Evolutionary conservation across 208 protist species (phyloP).

Genomic region (Acanthamoeba lenticulata): DNA sequence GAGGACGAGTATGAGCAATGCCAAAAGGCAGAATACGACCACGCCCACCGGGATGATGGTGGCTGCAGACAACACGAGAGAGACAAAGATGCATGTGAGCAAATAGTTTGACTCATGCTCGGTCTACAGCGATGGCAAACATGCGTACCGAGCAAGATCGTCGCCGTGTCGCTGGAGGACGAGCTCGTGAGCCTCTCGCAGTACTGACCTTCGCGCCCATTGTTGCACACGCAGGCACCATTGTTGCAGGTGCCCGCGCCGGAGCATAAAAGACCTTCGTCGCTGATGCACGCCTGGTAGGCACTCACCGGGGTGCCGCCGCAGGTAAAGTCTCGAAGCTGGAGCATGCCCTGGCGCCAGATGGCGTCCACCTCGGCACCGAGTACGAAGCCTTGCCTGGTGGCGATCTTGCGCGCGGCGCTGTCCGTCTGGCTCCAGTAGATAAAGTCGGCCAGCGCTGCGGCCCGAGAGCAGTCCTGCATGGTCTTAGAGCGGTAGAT

Average conservation of each 20-base stretch:
- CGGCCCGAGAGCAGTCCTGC: not conserved
- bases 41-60: not conserved
- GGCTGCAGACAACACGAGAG: not conserved
- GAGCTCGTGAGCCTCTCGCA: not conserved
- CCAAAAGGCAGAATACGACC: not conserved
- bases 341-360: not conserved
- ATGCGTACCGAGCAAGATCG: not conserved
- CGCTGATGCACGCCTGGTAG: not conserved
- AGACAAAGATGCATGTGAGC: not conserved
- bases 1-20: not conserved
- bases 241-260: not conserved
- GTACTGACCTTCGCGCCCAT: not conserved
- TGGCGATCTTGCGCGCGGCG: not conserved
- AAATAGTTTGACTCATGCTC: not conserved
- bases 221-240: not conserved
- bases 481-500: conserved; percentile 6
- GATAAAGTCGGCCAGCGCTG: not conserved
- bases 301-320: not conserved
- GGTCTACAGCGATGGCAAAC: not conserved
- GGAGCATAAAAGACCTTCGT: not conserved
- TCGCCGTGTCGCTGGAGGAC: not conserved
- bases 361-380: not conserved
- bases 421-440: not conserved
- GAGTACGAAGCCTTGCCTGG: not conserved
- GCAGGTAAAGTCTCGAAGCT: not conserved